Evolutionary conservation across 257 asterid species (phyloP).

Genomic region (Vinca minor): DNA sequence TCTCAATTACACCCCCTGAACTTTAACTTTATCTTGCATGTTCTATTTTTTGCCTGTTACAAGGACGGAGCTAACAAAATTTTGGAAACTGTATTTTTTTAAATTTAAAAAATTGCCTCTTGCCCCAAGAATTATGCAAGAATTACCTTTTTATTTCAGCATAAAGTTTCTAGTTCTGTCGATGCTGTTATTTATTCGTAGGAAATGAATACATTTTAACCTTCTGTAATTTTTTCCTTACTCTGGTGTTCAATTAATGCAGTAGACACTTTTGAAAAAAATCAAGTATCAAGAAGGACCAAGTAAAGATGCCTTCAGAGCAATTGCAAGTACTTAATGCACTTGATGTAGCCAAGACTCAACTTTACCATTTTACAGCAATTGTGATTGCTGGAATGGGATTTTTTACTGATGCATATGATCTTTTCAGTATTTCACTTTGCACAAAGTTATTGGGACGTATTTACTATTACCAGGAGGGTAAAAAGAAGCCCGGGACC

Average conservation of each 20-base stretch:
- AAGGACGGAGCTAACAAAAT: too few species aligned
- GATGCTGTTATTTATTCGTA: background rate
- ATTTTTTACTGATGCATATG: conserved; percentile 27
- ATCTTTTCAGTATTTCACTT: conserved; percentile 22
- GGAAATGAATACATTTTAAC: too few species aligned
- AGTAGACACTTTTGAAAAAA: background rate
- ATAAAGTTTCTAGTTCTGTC: too few species aligned
- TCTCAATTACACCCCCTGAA: too few species aligned
- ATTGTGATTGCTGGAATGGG: conserved; percentile 29
- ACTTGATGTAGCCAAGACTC: conserved; percentile 30
- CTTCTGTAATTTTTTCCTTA: too few species aligned
- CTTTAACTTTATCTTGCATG: too few species aligned
- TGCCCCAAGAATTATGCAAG: too few species aligned
- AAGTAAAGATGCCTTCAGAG: conserved; percentile 15
- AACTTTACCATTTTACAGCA: conserved; percentile 28
- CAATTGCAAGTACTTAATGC: conserved; percentile 25
- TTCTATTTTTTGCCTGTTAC: too few species aligned
- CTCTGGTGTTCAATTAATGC: background rate
- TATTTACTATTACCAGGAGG: conserved; percentile 13
- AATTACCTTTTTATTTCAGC: too few species aligned
- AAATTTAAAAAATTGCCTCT: too few species aligned
- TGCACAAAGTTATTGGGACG: conserved; percentile 25
- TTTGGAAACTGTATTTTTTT: too few species aligned
- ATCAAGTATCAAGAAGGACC: background rate
- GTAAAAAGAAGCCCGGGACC: conserved; percentile 10